Evolutionary conservation across 2,329 filamentous ascomycete species (phyloP).

Genomic region (Tolypocladium ovalisporum): DNA sequence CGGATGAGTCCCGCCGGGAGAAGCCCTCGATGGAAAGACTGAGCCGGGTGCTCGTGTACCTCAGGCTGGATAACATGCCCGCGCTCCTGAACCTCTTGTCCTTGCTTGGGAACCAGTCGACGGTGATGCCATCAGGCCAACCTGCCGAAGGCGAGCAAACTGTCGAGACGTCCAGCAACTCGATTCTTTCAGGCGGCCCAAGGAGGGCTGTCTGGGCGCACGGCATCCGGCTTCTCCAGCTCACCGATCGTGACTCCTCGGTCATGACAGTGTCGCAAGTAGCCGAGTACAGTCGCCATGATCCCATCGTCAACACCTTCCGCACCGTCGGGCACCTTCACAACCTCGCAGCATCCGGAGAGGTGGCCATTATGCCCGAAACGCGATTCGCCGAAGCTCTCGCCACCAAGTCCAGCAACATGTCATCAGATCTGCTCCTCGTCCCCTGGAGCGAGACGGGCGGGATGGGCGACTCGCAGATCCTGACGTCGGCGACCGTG

Average conservation of each 20-base stretch:
- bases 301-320: conserved; percentile 88
- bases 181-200: neutral
- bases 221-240: conserved; percentile 73
- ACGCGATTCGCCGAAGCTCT: conserved; percentile 71
- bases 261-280: conserved; percentile 89
- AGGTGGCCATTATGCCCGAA: conserved; percentile 69
- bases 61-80: conserved; percentile 76
- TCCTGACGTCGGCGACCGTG: conserved; percentile 15
- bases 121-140: conserved; percentile 6
- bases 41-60: conserved; percentile 63
- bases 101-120: conserved; percentile 49
- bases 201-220: conserved; percentile 52
- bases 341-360: conserved; percentile 72
- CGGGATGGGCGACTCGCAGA: conserved; percentile 50
- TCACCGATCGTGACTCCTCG: conserved; percentile 86
- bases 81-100: conserved; percentile 75
- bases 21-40: conserved; percentile 22
- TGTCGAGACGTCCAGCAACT: conserved; percentile 2
- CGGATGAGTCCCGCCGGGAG: conserved; percentile 3
- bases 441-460: conserved; percentile 87
- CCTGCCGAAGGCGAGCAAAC: conserved; percentile 6
- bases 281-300: conserved; percentile 59
- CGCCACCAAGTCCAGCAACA: conserved; percentile 56
- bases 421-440: conserved; percentile 62
- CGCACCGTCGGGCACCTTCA: conserved; percentile 77